Percentiles rank a stretch among this genome's conserved stretches.
Evolutionary conservation across 108 stramenopile genomes (phyloP).

Genomic region (Nitzschia sp.): DNA sequence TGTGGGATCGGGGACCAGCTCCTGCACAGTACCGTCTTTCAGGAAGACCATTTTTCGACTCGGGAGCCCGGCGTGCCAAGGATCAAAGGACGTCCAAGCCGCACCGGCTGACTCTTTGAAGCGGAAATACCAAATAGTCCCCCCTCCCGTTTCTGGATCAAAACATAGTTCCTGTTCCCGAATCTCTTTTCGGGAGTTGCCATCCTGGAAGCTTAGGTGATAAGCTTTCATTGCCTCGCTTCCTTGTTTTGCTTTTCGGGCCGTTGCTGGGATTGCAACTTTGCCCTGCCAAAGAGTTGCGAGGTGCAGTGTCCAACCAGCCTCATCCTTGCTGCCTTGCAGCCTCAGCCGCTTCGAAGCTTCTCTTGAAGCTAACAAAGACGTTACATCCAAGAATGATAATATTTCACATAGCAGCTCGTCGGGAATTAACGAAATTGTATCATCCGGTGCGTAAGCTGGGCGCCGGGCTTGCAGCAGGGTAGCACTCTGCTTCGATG

Average conservation of each 20-base stretch:
- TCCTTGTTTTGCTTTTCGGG: slow-evolving; percentile 14
- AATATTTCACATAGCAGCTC: slow-evolving; percentile 27
- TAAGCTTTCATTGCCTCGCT: slow-evolving; percentile 37
- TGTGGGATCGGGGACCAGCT: slow-evolving; percentile 11
- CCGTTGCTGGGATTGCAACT: slow-evolving; percentile 41
- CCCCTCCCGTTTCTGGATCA: slow-evolving; percentile 39
- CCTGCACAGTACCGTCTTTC: slow-evolving; percentile 49
- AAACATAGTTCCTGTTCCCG: slow-evolving; percentile 56
- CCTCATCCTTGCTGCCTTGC: slow-evolving; percentile 43
- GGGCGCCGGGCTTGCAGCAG: too few species aligned
- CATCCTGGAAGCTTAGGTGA: slow-evolving; percentile 43
- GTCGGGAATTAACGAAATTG: slow-evolving; percentile 41
- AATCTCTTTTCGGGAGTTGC: slow-evolving; percentile 41
- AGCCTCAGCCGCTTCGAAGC: slow-evolving; percentile 17
- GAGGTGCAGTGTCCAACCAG: slow-evolving; percentile 60
- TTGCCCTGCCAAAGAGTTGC: slow-evolving; percentile 53
- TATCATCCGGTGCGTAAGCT: too few species aligned
- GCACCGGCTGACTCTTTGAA: slow-evolving; percentile 72
- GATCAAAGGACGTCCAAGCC: slow-evolving; percentile 76
- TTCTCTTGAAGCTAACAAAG: slow-evolving; percentile 20
- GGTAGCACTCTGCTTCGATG: too few species aligned
- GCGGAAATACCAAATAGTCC: slow-evolving; percentile 69
- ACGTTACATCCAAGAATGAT: slow-evolving; percentile 37
- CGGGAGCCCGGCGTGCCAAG: slow-evolving; percentile 50
- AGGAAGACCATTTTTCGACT: slow-evolving; percentile 74